These are phyloP conservation scores for Boletus tomentosulus DNA, from an alignment of 768 basidiomycete species.

Conservation along the genomic window DNA sequence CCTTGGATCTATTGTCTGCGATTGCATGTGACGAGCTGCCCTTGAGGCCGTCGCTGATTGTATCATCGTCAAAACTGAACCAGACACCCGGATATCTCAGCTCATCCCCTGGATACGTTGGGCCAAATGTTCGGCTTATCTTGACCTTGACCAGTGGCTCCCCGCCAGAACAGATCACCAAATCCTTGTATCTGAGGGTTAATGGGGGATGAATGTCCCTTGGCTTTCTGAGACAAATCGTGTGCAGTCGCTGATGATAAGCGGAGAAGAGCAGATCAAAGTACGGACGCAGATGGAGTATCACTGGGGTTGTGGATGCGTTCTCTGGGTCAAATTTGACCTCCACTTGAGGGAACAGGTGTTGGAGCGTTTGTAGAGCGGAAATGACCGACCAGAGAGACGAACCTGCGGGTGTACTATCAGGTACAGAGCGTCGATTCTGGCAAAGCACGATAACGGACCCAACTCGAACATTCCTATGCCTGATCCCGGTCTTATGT, in stretches of 20 bases:
- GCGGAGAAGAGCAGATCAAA: conserved; percentile 84
- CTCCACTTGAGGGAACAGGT: conserved; percentile 76
- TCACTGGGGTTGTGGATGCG: conserved; percentile 64
- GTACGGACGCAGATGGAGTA: conserved; percentile 77
- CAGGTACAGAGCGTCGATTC: not conserved
- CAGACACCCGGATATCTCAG: conserved; percentile 78
- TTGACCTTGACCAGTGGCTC: conserved; percentile 59
- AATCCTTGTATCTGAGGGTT: conserved; percentile 63
- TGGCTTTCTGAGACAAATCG: conserved; percentile 67
- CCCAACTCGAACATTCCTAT: conserved; percentile 79
- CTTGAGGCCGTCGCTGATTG: conserved; percentile 51
- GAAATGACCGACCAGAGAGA: conserved; percentile 79
- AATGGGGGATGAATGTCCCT: conserved; percentile 65
- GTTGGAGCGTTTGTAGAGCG: conserved; percentile 57
- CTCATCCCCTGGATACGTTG: conserved; percentile 76
- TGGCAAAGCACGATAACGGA: conserved; percentile 21
- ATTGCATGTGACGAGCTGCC: conserved; percentile 32
- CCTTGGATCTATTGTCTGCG: conserved; percentile 60
- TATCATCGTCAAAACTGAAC: conserved; percentile 82
- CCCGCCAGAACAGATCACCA: conserved; percentile 55
- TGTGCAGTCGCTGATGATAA: conserved; percentile 72
- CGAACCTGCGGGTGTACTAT: conserved; percentile 43
- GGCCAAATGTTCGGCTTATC: conserved; percentile 74
- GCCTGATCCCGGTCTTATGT: conserved; percentile 70
- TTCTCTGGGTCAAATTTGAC: conserved; percentile 78